Conservation (phyloP, 2,329 filamentous ascomycete species). For the Dactylonectria estremocensis region DNA sequence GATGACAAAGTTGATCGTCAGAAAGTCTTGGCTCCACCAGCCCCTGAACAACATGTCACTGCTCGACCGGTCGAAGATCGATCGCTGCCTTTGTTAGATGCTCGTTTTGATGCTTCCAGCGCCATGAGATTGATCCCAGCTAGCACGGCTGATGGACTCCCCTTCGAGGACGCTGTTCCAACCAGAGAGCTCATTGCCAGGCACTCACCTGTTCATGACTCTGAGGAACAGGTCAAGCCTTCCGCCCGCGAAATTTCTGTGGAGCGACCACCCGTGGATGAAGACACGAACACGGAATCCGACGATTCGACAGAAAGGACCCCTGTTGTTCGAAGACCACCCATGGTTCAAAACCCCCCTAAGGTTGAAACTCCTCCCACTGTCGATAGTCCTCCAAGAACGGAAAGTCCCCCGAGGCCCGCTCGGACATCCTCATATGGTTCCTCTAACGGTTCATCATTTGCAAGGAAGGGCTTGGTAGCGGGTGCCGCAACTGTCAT, state of each 20-base stretch:
- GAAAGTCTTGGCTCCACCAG: background rate
- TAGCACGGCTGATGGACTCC: background rate
- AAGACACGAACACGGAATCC: conserved; percentile 3
- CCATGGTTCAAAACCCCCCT: background rate
- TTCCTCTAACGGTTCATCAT: background rate
- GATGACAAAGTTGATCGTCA: background rate
- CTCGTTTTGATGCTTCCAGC: background rate
- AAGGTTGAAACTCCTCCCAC: conserved; percentile 13
- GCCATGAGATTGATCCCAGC: background rate
- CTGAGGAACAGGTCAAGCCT: background rate
- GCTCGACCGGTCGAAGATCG: background rate
- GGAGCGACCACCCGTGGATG: background rate
- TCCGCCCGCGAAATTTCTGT: background rate
- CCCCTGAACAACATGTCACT: background rate
- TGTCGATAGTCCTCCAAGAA: conserved; percentile 15
- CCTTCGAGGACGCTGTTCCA: background rate
- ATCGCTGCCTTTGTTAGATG: background rate
- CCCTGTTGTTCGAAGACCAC: background rate
- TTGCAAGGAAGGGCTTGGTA: conserved; percentile 21
- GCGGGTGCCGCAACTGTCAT: background rate
- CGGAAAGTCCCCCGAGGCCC: conserved; percentile 30
- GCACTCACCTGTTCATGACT: background rate
- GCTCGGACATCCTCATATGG: conserved; percentile 1
- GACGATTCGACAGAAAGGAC: background rate
- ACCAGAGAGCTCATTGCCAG: background rate